Evolutionary conservation across 805 yeast species (phyloP).

Genomic region (Saturnispora saitoi): DNA sequence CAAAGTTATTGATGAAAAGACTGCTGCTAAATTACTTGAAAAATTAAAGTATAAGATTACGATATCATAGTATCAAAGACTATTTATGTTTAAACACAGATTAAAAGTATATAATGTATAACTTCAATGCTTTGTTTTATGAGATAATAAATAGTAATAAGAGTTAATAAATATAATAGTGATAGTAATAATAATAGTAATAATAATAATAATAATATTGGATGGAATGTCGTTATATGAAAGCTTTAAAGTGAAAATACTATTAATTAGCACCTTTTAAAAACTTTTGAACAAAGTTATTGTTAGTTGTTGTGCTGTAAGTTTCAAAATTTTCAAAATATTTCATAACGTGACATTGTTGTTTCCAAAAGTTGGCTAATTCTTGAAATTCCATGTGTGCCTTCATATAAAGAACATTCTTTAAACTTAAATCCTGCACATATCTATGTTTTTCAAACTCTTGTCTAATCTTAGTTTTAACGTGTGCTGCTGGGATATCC

Average conservation of each 20-base stretch:
- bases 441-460: conserved; percentile 80
- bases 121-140: no score
- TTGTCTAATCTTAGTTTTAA: conserved; percentile 79
- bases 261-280: conserved; percentile 44
- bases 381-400: conserved; percentile 92
- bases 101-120: background rate
- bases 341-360: conserved; percentile 74
- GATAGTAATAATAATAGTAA: background rate
- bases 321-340: conserved; percentile 63
- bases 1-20: conserved; percentile 36
- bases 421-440: conserved; percentile 55
- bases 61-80: background rate
- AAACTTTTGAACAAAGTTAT: conserved; percentile 65
- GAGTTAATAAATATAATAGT: conserved; percentile 1
- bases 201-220: background rate
- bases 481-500: conserved; percentile 69
- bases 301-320: conserved; percentile 46
- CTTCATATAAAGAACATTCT: conserved; percentile 64
- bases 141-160: no score
- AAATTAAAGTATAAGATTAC: conserved; percentile 16
- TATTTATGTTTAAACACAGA: background rate
- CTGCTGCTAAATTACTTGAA: conserved; percentile 31
- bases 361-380: conserved; percentile 83
- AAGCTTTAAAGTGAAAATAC: conserved; percentile 14
- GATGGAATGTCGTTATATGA: conserved; percentile 25